phyloP scores from a whole-genome alignment of 306 rosid genomes.

The Astragalus glycyphyllos region DNA sequence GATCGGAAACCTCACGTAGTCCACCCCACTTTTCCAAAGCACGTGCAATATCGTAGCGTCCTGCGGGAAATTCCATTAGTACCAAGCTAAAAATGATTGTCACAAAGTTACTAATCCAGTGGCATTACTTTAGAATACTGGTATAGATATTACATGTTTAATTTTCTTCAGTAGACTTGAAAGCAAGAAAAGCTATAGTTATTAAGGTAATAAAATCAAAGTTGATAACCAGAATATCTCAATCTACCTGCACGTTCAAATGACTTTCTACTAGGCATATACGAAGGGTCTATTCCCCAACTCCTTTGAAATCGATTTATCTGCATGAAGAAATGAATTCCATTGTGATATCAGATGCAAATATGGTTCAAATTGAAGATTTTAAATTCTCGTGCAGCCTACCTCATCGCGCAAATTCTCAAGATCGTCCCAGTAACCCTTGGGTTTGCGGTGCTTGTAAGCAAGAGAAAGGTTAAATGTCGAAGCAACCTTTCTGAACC shows the following conservation, averaged over 20 bases:
- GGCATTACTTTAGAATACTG: conserved; percentile 23
- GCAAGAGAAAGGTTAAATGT: conserved; percentile 79
- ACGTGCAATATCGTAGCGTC: conserved; percentile 86
- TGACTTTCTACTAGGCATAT: conserved; percentile 92
- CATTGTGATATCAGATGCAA: background rate
- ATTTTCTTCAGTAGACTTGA: conserved; percentile 21
- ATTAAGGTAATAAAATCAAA: conserved; percentile 3
- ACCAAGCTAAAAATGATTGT: conserved; percentile 26
- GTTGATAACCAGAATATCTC: conserved; percentile 10
- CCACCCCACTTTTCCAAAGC: conserved; percentile 96
- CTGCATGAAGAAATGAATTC: conserved; percentile 49
- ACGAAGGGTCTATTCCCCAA: conserved; percentile 91
- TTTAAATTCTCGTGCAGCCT: conserved; percentile 6
- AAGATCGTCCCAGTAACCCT: conserved; percentile 85
- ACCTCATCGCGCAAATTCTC: conserved; percentile 75
- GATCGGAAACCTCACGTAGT: conserved; percentile 82
- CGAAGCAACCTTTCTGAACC: conserved; percentile 75
- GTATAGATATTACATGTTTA: background rate
- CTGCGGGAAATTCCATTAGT: conserved; percentile 49
- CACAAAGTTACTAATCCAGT: background rate
- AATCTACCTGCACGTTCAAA: conserved; percentile 87
- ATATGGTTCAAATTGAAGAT: background rate
- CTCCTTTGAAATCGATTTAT: conserved; percentile 74
- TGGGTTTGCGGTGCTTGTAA: conserved; percentile 85
- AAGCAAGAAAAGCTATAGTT: background rate